A percentile compares a stretch with the other conserved stretches of the same genome.
Evolutionary conservation across 169 alveolate species (phyloP).

Genomic region (Blepharisma undulans): DNA sequence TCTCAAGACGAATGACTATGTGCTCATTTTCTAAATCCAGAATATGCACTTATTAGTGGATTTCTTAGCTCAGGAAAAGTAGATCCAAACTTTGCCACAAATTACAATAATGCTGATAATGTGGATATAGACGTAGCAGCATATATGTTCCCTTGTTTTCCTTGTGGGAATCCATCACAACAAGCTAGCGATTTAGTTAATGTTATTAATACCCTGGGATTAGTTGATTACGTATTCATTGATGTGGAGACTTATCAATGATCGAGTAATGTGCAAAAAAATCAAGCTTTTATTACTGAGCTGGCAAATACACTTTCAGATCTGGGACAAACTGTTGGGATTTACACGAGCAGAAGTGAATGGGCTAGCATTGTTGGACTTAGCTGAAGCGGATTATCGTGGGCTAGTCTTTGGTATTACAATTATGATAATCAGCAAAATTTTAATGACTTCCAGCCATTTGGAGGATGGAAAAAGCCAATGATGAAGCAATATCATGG

Average conservation of each 20-base stretch:
- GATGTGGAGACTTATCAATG: slow-evolving; percentile 69
- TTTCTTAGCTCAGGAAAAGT: slow-evolving; percentile 61
- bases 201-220: slow-evolving; percentile 11
- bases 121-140: slow-evolving; percentile 64
- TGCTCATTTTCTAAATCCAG: too few species aligned
- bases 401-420: slow-evolving; percentile 70
- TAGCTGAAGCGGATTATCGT: slow-evolving; percentile 45
- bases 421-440: slow-evolving; percentile 61
- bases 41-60: slow-evolving; percentile 72
- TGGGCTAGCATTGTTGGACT: slow-evolving; percentile 68
- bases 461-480: slow-evolving; percentile 71
- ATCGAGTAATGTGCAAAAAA: slow-evolving; percentile 42
- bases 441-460: slow-evolving; percentile 55
- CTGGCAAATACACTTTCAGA: slow-evolving; percentile 41
- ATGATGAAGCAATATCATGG: slow-evolving; percentile 66
- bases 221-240: slow-evolving; percentile 58
- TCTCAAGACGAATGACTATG: too few species aligned
- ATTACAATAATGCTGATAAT: slow-evolving; percentile 50
- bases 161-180: slow-evolving; percentile 11
- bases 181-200: background rate
- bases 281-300: slow-evolving; percentile 52
- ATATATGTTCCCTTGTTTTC: slow-evolving; percentile 63
- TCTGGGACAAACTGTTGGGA: slow-evolving; percentile 59
- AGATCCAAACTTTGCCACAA: slow-evolving; percentile 51
- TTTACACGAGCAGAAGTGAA: slow-evolving; percentile 53